A percentile compares a stretch with the other conserved stretches of the same genome.
These are phyloP conservation scores for Aspergillus sp. DNA, from an alignment of 2,329 filamentous ascomycete species.

Conservation along the genomic window DNA sequence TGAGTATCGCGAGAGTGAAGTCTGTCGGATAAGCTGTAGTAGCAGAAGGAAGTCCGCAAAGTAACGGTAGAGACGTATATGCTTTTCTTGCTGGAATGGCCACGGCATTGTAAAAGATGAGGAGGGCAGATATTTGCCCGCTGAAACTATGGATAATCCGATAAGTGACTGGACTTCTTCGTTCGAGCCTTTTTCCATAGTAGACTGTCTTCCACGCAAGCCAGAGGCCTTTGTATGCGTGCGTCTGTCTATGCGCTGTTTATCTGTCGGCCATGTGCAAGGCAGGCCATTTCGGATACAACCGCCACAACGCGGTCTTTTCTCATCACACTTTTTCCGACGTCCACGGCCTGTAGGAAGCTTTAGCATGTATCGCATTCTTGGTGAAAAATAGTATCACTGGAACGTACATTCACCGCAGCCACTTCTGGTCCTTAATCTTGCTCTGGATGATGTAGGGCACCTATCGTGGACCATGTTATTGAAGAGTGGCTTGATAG, in stretches of 20 bases:
- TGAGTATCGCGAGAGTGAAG: constrained; percentile 6
- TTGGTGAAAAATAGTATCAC: too few relatives aligned
- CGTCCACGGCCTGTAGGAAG: too few relatives aligned
- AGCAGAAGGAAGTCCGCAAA: constrained; percentile 9
- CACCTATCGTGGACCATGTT: too few relatives aligned
- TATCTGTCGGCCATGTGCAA: constrained; percentile 5
- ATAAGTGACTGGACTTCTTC: too few relatives aligned
- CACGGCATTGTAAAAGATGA: constrained; percentile 10
- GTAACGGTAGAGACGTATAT: constrained; percentile 12
- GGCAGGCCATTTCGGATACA: constrained; percentile 1
- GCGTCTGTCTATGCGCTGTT: constrained; percentile 1
- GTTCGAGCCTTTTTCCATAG: too few relatives aligned
- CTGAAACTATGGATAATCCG: neutral
- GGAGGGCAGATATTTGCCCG: neutral
- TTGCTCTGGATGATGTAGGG: too few relatives aligned
- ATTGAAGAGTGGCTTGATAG: too few relatives aligned
- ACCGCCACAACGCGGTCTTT: neutral
- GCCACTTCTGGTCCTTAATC: too few relatives aligned
- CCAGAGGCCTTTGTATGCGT: neutral
- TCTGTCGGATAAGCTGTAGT: constrained; percentile 14
- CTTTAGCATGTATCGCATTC: too few relatives aligned
- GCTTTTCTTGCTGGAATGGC: constrained; percentile 12
- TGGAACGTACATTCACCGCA: too few relatives aligned
- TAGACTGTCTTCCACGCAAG: too few relatives aligned
- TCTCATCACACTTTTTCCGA: too few relatives aligned